Base-by-base conservation (phyloP, 2,329 filamentous ascomycete species). In the Colletotrichum lini region DNA sequence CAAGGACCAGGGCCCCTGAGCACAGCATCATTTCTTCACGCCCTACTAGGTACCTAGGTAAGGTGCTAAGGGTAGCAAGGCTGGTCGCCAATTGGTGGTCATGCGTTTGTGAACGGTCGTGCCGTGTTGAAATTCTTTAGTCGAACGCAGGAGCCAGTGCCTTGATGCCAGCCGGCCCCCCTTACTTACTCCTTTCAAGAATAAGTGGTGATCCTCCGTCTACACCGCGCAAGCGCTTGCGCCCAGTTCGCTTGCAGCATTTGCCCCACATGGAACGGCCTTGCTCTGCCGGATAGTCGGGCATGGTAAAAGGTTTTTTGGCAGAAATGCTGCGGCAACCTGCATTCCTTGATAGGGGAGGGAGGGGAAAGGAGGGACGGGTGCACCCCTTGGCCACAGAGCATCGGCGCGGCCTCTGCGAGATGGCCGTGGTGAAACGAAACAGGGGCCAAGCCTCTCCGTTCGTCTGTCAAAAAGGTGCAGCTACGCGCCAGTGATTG, bases 381-480 rank as follows among this genome's bases (percentile, higher is more conserved):
- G 49, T 44, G 35, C 56, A 35, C 40, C 8, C 30, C 18, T 59
- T 15, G 57, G 59, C 69, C 65, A 71, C 44, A 59, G 69, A 71
- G 59, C 65, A 49, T 71, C 65, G 10, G 45, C 58, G 65, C 68
- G 65, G 65, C 65, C 68, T 68, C 56, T 53, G 68, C 64, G 44
- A 67, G 57, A 40, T 67, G 64, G 52, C 45, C 58, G 69, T 70
- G 66, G 66, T 72, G 70, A 72, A 72, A 72, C 70, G 70, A 72
- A 72, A 72, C 70, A 72, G 67, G 70, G 70, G 70, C 54, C 47
- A 68, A 71, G 65, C 65, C 40, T 61, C 57, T 49, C 61, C 44
- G 56, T 65, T 42, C 53, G 35, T 59, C 38, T 71, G 58, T 71
- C 69, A 58, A 71, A 59, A 71, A 63, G 45, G 53, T 69, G 65